Percentiles rank a stretch among this genome's conserved stretches.
These are phyloP conservation scores for Cytospora chrysosperma DNA, from an alignment of 2,329 filamentous ascomycete species.

Conservation along the genomic window DNA sequence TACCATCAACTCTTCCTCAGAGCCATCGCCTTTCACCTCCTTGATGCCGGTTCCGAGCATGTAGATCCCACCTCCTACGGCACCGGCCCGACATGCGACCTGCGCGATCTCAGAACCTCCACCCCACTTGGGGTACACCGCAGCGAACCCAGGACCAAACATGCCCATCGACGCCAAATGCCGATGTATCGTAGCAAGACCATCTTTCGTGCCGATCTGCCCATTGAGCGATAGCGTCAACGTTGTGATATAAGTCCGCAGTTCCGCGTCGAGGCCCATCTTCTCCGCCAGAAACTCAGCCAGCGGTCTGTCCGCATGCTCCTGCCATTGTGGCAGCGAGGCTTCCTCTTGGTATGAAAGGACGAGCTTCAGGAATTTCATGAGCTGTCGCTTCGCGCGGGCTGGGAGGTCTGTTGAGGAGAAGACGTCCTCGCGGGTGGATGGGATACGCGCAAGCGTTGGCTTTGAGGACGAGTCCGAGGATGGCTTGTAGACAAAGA, in stretches of 20 bases:
- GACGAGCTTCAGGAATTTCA: constrained; percentile 93
- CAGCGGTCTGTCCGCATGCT: constrained; percentile 54
- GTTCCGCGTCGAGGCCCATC: constrained; percentile 66
- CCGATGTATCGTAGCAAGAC: constrained; percentile 70
- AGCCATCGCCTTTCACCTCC: constrained; percentile 28
- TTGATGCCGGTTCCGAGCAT: constrained; percentile 73
- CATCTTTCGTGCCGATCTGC: constrained; percentile 61
- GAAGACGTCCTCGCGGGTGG: constrained; percentile 89
- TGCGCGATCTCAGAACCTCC: constrained; percentile 86
- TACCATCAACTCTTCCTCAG: constrained; percentile 21
- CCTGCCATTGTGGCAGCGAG: constrained; percentile 57
- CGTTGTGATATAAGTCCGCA: constrained; percentile 63
- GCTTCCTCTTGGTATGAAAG: constrained; percentile 60
- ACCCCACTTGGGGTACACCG: constrained; percentile 90
- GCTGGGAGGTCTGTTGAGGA: constrained; percentile 71
- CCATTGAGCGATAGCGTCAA: constrained; percentile 72
- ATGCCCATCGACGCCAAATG: constrained; percentile 85
- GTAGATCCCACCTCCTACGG: constrained; percentile 89
- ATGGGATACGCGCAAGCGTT: constrained; percentile 71
- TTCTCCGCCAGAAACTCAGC: constrained; percentile 57
- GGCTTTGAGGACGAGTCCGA: constrained; percentile 31
- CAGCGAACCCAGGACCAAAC: constrained; percentile 86
- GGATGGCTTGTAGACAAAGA: constrained; percentile 68
- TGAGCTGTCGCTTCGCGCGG: constrained; percentile 79
- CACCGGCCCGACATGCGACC: constrained; percentile 84